These are phyloP conservation scores for Aspergillus jensenii DNA, from an alignment of 2,329 filamentous ascomycete species.

Conservation along the genomic window DNA sequence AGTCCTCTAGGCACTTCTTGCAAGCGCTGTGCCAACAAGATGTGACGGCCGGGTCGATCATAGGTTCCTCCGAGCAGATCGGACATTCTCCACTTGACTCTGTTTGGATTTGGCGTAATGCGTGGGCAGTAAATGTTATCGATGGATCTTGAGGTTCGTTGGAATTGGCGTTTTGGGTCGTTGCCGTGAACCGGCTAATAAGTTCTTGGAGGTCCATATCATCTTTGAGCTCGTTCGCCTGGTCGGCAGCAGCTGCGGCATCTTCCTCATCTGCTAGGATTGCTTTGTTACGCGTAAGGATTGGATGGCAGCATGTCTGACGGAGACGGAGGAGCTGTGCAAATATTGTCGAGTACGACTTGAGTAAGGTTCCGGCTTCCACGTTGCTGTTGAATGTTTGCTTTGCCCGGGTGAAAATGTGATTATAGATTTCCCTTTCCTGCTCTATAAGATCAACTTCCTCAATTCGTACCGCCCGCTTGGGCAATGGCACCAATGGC, in stretches of 20 bases:
- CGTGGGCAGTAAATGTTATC: slow-evolving; percentile 80
- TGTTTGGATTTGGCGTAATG: slow-evolving; percentile 85
- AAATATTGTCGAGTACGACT: slow-evolving; percentile 95
- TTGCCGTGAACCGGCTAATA: slow-evolving; percentile 77
- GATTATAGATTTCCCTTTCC: slow-evolving; percentile 88
- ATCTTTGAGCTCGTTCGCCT: slow-evolving; percentile 78
- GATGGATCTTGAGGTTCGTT: slow-evolving; percentile 53
- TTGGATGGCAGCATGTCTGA: slow-evolving; percentile 91
- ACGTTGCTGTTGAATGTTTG: slow-evolving; percentile 81
- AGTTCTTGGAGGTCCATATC: slow-evolving; percentile 93
- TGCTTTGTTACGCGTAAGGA: slow-evolving; percentile 80
- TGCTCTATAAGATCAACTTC: slow-evolving; percentile 80
- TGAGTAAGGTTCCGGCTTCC: slow-evolving; percentile 88
- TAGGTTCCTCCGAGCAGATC: slow-evolving; percentile 91
- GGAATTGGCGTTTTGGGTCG: slow-evolving; percentile 58
- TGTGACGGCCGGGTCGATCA: slow-evolving; percentile 91
- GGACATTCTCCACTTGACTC: slow-evolving; percentile 89
- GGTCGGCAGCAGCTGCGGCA: slow-evolving; percentile 73
- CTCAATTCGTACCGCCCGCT: slow-evolving; percentile 79
- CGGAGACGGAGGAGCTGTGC: slow-evolving; percentile 90
- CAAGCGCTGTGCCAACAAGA: slow-evolving; percentile 98
- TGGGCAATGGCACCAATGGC: slow-evolving; percentile 76
- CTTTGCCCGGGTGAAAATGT: slow-evolving; percentile 81
- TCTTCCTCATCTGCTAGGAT: slow-evolving; percentile 86
- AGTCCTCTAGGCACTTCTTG: slow-evolving; percentile 86